Evolutionary conservation across 2,329 filamentous ascomycete species (phyloP).

Genomic region (Talaromyces atroroseus): DNA sequence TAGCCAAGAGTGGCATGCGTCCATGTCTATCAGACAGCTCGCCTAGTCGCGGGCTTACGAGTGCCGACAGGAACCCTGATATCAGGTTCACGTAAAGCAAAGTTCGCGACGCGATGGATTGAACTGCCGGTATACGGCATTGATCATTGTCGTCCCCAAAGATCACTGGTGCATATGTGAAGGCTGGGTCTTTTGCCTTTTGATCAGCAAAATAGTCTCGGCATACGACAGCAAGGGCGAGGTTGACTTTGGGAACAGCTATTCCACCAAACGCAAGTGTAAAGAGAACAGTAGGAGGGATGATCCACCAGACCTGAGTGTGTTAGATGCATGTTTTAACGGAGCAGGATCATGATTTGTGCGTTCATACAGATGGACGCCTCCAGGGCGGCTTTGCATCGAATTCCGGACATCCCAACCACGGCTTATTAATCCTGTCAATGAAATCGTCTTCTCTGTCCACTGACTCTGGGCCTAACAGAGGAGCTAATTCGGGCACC

Average conservation of each 20-base stretch:
- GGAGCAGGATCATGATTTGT: neutral
- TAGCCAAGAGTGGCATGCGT: slow-evolving; percentile 65
- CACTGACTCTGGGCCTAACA: slow-evolving; percentile 18
- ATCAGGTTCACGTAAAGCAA: slow-evolving; percentile 69
- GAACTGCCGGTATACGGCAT: slow-evolving; percentile 74
- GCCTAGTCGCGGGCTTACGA: slow-evolving; percentile 77
- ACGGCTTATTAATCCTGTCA: slow-evolving; percentile 12
- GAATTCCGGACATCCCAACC: slow-evolving; percentile 28
- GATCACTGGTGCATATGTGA: slow-evolving; percentile 58
- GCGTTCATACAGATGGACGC: slow-evolving; percentile 41
- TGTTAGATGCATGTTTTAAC: neutral
- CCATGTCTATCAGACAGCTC: slow-evolving; percentile 83
- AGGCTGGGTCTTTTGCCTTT: slow-evolving; percentile 52
- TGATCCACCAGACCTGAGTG: slow-evolving; percentile 70
- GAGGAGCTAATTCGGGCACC: slow-evolving; percentile 23
- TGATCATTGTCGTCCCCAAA: slow-evolving; percentile 68
- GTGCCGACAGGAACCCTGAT: slow-evolving; percentile 69
- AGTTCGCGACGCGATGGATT: slow-evolving; percentile 71
- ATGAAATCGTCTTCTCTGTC: slow-evolving; percentile 4
- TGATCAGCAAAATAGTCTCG: slow-evolving; percentile 71
- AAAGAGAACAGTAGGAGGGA: slow-evolving; percentile 74
- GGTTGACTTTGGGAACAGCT: slow-evolving; percentile 78
- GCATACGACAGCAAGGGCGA: slow-evolving; percentile 81
- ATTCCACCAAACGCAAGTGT: slow-evolving; percentile 81
- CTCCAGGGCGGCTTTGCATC: slow-evolving; percentile 45